Percentiles rank a stretch among this genome's conserved stretches.
phyloP scores from a whole-genome alignment of 2,329 filamentous ascomycete genomes.

The Trichoderma citrinoviride region DNA sequence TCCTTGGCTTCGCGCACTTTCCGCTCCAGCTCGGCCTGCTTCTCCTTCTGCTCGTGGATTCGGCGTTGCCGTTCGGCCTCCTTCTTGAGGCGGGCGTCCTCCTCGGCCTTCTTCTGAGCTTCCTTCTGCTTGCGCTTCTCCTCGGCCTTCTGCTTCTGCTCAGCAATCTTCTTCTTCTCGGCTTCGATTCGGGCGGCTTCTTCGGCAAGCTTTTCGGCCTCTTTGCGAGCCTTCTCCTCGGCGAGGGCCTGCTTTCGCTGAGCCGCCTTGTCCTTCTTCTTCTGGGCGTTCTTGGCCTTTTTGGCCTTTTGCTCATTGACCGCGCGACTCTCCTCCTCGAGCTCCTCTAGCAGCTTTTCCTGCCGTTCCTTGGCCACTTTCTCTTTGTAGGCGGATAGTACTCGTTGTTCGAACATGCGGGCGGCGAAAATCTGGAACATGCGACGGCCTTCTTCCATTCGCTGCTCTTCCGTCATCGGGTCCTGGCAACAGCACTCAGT shows the following conservation, averaged over 20 bases:
- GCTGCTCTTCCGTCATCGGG: slow-evolving; percentile 94
- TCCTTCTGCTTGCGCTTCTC: slow-evolving; percentile 91
- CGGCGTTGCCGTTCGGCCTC: slow-evolving; percentile 81
- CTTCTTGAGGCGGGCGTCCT: slow-evolving; percentile 81
- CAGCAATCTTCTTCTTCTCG: slow-evolving; percentile 76
- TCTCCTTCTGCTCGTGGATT: slow-evolving; percentile 79
- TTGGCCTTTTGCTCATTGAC: slow-evolving; percentile 82
- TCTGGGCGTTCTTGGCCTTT: slow-evolving; percentile 89
- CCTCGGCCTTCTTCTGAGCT: slow-evolving; percentile 82
- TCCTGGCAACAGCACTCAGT: slow-evolving; percentile 63
- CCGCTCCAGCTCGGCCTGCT: slow-evolving; percentile 79
- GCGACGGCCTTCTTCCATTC: slow-evolving; percentile 95
- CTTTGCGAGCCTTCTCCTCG: slow-evolving; percentile 85
- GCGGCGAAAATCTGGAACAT: slow-evolving; percentile 99
- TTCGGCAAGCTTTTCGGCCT: slow-evolving; percentile 85
- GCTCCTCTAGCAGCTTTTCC: slow-evolving; percentile 82
- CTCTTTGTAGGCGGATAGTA: slow-evolving; percentile 94
- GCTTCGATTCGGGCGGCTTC: slow-evolving; percentile 72
- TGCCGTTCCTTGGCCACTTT: slow-evolving; percentile 94
- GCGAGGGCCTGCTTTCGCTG: slow-evolving; percentile 84
- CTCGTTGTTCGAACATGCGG: slow-evolving; percentile 97
- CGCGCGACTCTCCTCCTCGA: slow-evolving; percentile 77
- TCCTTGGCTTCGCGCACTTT: slow-evolving; percentile 62
- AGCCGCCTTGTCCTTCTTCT: slow-evolving; percentile 89
- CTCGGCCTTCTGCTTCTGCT: slow-evolving; percentile 77